Percentiles rank a stretch among this genome's conserved stretches.
Evolutionary conservation across 257 asterid species (phyloP).

Genomic region (Datura wrightii): DNA sequence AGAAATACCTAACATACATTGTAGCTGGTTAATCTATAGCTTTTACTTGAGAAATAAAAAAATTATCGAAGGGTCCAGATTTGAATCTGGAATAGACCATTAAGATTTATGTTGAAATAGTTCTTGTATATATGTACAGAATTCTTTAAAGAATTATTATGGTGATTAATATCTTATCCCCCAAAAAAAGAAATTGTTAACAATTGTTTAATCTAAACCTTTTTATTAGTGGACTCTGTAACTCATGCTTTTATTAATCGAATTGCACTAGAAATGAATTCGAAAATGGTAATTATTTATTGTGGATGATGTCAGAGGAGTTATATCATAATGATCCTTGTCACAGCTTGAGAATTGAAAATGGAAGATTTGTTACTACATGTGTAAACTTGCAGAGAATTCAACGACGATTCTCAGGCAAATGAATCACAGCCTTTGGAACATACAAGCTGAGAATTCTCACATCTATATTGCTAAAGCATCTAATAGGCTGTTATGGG

Average conservation of each 20-base stretch:
- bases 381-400: conserved; percentile 15
- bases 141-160: background rate
- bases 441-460: conserved; percentile 23
- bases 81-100: background rate
- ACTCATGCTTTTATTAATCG: background rate
- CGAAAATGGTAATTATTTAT: background rate
- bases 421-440: conserved; percentile 5
- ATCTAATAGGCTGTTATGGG: background rate
- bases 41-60: conserved; percentile 10
- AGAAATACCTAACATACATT: background rate
- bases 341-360: background rate
- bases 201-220: background rate
- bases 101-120: background rate
- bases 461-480: conserved; percentile 29
- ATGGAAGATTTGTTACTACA: background rate
- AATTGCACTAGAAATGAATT: background rate
- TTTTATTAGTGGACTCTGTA: background rate
- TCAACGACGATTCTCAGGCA: background rate
- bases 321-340: background rate
- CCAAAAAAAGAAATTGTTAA: background rate
- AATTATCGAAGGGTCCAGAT: background rate
- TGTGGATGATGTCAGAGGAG: background rate
- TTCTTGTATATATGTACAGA: background rate
- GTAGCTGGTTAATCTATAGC: background rate
- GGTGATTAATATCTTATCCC: background rate